These are phyloP conservation scores for Fusarium buharicum DNA, from an alignment of 2,329 filamentous ascomycete species.

Conservation along the genomic window DNA sequence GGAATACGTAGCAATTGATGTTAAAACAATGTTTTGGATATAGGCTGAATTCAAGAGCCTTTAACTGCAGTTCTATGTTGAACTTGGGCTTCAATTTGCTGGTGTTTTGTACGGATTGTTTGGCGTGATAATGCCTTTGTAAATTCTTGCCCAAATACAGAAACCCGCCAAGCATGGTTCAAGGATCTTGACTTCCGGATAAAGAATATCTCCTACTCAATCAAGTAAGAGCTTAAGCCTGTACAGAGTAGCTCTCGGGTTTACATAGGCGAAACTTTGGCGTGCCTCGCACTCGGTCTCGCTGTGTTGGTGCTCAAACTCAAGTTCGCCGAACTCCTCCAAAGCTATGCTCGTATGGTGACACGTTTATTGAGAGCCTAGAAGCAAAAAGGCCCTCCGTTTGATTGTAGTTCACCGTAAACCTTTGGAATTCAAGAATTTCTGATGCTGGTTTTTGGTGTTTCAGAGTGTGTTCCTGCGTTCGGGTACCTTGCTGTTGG, in stretches of 20 bases:
- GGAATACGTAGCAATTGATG: neutral
- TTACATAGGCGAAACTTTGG: constrained; percentile 7
- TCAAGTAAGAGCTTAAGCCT: constrained; percentile 1
- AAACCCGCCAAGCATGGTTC: constrained; percentile 1
- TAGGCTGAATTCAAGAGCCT: neutral
- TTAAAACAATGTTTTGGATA: neutral
- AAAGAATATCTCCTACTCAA: constrained; percentile 1
- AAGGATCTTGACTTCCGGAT: constrained; percentile 1
- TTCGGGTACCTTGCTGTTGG: constrained; percentile 6
- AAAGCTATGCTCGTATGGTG: neutral
- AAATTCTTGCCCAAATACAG: neutral
- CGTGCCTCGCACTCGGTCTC: constrained; percentile 12
- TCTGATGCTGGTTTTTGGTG: constrained; percentile 5
- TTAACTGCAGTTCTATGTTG: neutral
- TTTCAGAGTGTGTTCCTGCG: constrained; percentile 14
- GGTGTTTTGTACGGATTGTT: neutral
- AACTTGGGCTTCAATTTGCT: neutral
- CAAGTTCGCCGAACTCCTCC: constrained; percentile 22
- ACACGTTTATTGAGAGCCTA: neutral
- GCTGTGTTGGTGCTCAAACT: neutral
- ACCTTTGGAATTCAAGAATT: constrained; percentile 5
- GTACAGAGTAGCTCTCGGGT: constrained; percentile 4
- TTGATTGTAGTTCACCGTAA: neutral
- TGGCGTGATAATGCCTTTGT: neutral
- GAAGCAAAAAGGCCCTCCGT: neutral